Evolutionary conservation across 345 rosid genomes (phyloP).

Genomic region (Eucalyptus polybractea): DNA sequence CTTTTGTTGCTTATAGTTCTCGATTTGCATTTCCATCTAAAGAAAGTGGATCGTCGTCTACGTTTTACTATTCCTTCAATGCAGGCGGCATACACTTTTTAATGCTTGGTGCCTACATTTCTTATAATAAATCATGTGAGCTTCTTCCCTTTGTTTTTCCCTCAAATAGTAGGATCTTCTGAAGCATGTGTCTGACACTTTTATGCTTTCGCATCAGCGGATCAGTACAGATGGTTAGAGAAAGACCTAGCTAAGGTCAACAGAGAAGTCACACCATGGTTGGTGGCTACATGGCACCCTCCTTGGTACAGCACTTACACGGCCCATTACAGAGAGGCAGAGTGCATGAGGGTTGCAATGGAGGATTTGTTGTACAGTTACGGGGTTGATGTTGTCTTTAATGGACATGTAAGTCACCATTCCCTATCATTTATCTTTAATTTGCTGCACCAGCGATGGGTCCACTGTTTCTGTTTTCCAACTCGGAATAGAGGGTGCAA

Average conservation of each 20-base stretch:
- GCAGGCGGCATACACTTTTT: slow-evolving; percentile 92
- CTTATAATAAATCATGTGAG: slow-evolving; percentile 50
- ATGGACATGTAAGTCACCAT: slow-evolving; percentile 47
- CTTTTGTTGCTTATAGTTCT: slow-evolving; percentile 67
- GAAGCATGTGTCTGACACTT: background rate
- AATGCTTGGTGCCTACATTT: slow-evolving; percentile 70
- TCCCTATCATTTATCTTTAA: background rate
- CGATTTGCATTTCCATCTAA: slow-evolving; percentile 77
- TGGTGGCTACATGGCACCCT: slow-evolving; percentile 73
- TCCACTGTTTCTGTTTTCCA: background rate
- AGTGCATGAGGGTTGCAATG: slow-evolving; percentile 75
- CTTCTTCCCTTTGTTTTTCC: background rate
- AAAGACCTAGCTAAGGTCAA: slow-evolving; percentile 41
- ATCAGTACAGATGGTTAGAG: slow-evolving; percentile 77
- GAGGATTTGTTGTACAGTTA: slow-evolving; percentile 55
- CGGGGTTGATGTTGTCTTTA: slow-evolving; percentile 69
- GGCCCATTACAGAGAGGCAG: slow-evolving; percentile 79
- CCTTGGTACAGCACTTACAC: slow-evolving; percentile 88
- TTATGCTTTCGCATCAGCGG: slow-evolving; percentile 26
- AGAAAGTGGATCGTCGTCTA: slow-evolving; percentile 69
- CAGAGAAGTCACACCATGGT: slow-evolving; percentile 78
- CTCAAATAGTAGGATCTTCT: background rate
- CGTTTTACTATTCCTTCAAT: slow-evolving; percentile 75
- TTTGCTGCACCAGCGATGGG: background rate
- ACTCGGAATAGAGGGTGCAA: background rate